Percentiles rank a stretch among this genome's conserved stretches.
phyloP scores from a whole-genome alignment of 2,329 filamentous ascomycete genomes.

The Niveomyces coronatus region DNA sequence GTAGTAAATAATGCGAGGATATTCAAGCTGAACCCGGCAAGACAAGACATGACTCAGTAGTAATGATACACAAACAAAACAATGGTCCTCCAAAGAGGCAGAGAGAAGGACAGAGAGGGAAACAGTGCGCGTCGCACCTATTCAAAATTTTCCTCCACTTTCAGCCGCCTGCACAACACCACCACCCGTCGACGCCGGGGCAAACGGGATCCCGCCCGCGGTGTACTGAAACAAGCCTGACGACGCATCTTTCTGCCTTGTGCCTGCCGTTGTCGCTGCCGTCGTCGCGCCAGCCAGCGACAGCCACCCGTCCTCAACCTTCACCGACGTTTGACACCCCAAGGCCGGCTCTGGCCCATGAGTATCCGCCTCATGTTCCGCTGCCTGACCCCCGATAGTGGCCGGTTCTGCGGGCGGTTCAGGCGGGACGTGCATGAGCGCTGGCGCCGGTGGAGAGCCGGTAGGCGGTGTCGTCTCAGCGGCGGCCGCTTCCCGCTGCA shows the following conservation, averaged over 20 bases:
- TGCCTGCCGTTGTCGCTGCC: conserved; percentile 22
- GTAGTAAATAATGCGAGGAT: too few relatives aligned
- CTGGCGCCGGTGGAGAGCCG: not conserved
- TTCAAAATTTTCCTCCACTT: too few relatives aligned
- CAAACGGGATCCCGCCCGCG: conserved; percentile 39
- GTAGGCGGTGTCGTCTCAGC: not conserved
- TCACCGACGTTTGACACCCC: too few relatives aligned
- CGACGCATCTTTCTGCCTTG: conserved; percentile 21
- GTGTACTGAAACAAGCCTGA: conserved; percentile 26
- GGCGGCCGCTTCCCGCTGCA: too few relatives aligned
- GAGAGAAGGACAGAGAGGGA: not conserved
- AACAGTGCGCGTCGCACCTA: not conserved
- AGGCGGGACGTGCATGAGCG: too few relatives aligned
- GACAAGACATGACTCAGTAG: too few relatives aligned
- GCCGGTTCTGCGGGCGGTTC: too few relatives aligned
- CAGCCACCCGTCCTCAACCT: not conserved
- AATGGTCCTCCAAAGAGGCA: not conserved
- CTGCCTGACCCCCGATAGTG: too few relatives aligned
- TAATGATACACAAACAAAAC: not conserved
- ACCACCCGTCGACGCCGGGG: conserved; percentile 17
- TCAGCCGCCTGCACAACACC: not conserved
- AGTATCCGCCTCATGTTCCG: too few relatives aligned
- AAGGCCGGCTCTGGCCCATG: too few relatives aligned
- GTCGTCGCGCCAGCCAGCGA: conserved; percentile 22
- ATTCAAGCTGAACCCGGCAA: too few relatives aligned